Evolutionary conservation across 352 stramenopile genomes (phyloP).

Genomic region (Globisporangium spiculum): DNA sequence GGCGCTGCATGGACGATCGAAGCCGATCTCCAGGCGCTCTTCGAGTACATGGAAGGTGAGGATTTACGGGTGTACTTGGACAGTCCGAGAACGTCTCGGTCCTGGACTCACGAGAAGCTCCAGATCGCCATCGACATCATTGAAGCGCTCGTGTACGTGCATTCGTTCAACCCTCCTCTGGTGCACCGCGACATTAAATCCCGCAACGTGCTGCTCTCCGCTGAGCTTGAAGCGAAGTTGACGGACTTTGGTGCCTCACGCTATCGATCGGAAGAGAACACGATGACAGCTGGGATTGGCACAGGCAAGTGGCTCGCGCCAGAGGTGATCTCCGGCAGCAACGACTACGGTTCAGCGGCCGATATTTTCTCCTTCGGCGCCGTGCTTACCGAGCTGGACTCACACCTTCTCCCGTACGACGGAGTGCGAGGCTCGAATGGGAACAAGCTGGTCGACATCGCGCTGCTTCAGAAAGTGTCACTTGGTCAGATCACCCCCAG

Average conservation of each 20-base stretch:
- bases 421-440: constrained; percentile 32
- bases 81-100: background rate
- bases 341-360: constrained; percentile 40
- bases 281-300: constrained; percentile 50
- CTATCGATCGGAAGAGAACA: constrained; percentile 35
- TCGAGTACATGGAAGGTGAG: constrained; percentile 13
- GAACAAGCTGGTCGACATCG: constrained; percentile 35
- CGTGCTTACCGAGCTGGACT: constrained; percentile 56
- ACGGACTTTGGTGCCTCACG: constrained; percentile 59
- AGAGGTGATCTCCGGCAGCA: constrained; percentile 46
- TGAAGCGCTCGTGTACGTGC: constrained; percentile 26
- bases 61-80: constrained; percentile 1
- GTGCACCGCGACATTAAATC: constrained; percentile 23
- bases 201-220: constrained; percentile 23
- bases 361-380: constrained; percentile 67
- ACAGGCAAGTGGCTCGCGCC: constrained; percentile 55
- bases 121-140: constrained; percentile 41
- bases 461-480: constrained; percentile 43
- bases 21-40: constrained; percentile 8
- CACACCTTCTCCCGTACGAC: constrained; percentile 47
- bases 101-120: constrained; percentile 8
- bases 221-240: constrained; percentile 43
- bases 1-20: constrained; percentile 10
- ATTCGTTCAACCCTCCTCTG: constrained; percentile 21
- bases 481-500: constrained; percentile 27